Conservation (phyloP, 2,329 filamentous ascomycete species). For the Fusarium miscanthi region DNA sequence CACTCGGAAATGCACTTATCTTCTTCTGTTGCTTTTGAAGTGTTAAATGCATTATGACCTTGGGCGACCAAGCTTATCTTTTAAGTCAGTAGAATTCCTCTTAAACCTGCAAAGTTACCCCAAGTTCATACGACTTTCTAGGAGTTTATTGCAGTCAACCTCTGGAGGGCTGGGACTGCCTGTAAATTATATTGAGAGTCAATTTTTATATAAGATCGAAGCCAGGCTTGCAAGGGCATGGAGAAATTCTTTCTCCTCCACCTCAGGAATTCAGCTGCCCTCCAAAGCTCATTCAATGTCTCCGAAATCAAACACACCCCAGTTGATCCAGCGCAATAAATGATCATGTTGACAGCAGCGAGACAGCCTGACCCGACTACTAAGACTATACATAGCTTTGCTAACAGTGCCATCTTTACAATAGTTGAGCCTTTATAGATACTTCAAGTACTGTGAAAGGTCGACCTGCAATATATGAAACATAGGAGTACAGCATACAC, state of each 20-base stretch:
- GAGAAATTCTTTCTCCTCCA: not conserved
- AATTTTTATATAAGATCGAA: not conserved
- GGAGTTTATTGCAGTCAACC: not conserved
- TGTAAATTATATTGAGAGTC: not conserved
- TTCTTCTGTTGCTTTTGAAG: not conserved
- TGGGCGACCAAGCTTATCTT: not conserved
- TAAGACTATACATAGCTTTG: not conserved
- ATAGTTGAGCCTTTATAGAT: not conserved
- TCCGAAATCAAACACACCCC: too few relatives aligned
- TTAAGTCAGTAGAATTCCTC: not conserved
- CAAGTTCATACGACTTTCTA: not conserved
- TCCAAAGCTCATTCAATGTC: not conserved
- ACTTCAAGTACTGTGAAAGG: too few relatives aligned
- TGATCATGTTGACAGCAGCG: not conserved
- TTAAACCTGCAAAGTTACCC: too few relatives aligned
- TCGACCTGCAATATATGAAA: not conserved
- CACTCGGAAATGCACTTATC: not conserved
- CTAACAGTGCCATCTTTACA: not conserved
- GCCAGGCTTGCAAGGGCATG: not conserved
- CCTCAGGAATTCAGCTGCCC: not conserved
- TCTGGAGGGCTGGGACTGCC: not conserved
- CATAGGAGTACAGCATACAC: not conserved
- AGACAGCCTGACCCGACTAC: not conserved
- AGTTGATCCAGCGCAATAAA: not conserved
- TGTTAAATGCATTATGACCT: not conserved